Base-by-base conservation (phyloP, 768 basidiomycete genomes). In the Kwoniella newhampshirensis region DNA sequence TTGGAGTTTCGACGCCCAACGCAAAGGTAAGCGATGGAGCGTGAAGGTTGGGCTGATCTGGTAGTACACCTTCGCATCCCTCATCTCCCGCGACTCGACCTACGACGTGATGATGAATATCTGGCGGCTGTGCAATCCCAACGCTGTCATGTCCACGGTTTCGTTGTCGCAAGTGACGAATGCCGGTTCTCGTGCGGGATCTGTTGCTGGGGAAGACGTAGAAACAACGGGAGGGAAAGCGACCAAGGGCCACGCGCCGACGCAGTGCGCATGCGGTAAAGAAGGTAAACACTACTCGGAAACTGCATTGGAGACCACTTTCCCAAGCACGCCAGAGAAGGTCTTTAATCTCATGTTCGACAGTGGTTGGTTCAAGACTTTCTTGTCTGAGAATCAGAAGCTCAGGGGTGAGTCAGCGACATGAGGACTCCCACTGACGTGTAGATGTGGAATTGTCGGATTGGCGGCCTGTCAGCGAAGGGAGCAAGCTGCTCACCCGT, bases 271-370 rank as follows among this genome's bases (percentile, higher is more conserved):
- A 0, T 94, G 92, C 75, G 86, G 84, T 1, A 84, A 80, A 70
- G 82, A 83, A 7, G 85, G 84, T 0, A 78, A 79, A 56, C 93
- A 96, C 75, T 86, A 83, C 60, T 64, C 79, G 7, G 90, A 93
- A 76, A 79, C 79, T 13, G 86, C 88, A 8, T 79, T 96, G 79
- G 88, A 94, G 62, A 80, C 81, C 3, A 80, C 87, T 2, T 79
- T 98, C 42, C 91, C 92, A 27, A 90, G 91, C 26, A 87, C 91
- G 0, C 96, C 96, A 2, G 93, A 98, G 71, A 87, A 88, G 79
- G 89, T 98, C 43, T 88, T 96, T 79, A 92, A 91, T 73, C 80
- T 99, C 68, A 90, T 98, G 81, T 98, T 98, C 72, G 86, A 91
- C 43, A 93, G 91, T 76, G 92, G 85, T 36, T 98, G 96, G 78